Evolutionary conservation across 192 early-diverging fungal species (phyloP).

Genomic region (Rhizoclosmatium globosum): DNA sequence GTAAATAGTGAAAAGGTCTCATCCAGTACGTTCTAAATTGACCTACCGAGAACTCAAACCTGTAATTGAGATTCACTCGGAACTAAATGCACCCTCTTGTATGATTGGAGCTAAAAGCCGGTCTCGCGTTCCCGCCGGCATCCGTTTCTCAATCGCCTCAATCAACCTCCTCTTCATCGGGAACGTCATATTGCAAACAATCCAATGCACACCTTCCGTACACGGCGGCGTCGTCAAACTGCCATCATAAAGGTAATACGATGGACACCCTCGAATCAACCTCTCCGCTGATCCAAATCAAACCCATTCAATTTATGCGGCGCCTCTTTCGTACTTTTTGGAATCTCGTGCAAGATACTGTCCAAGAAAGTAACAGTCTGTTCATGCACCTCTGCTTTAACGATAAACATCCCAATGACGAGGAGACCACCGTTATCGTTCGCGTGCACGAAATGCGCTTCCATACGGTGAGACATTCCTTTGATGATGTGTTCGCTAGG

Average conservation of each 20-base stretch:
- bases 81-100: too few species aligned
- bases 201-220: too few species aligned
- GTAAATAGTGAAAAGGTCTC: too few species aligned
- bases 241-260: slow-evolving; percentile 30
- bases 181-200: too few species aligned
- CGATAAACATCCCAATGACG: slow-evolving; percentile 35
- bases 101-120: too few species aligned
- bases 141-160: too few species aligned
- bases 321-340: background rate
- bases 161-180: too few species aligned
- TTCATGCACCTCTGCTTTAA: background rate
- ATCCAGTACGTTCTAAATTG: too few species aligned
- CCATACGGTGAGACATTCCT: slow-evolving; percentile 6
- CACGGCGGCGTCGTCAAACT: too few species aligned
- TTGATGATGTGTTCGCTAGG: background rate
- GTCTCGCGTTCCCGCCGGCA: too few species aligned
- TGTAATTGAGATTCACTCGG: too few species aligned
- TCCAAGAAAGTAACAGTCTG: slow-evolving; percentile 24
- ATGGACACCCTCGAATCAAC: background rate
- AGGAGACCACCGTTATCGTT: slow-evolving; percentile 24
- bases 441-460: slow-evolving; percentile 35
- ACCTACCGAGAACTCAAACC: too few species aligned
- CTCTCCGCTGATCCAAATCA: slow-evolving; percentile 16
- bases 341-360: background rate
- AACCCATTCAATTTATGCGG: background rate